Evolutionary conservation across 345 rosid species (phyloP).

Genomic region (Pistacia vera): DNA sequence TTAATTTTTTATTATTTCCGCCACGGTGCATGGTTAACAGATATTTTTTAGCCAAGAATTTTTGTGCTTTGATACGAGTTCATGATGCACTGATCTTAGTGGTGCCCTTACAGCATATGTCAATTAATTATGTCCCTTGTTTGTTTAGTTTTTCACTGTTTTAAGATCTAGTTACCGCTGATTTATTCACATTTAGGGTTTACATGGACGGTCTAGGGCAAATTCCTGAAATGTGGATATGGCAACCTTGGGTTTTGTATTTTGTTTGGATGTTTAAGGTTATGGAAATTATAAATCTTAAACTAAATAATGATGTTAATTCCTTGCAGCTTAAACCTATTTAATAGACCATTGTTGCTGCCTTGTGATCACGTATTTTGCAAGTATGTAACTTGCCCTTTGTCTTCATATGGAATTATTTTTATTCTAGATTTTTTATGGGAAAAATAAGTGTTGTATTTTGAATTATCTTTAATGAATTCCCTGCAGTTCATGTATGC

Average conservation of each 20-base stretch:
- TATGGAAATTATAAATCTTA: no score
- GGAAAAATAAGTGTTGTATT: background rate
- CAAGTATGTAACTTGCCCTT: constrained; percentile 42
- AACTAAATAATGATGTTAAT: background rate
- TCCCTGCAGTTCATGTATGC: constrained; percentile 58
- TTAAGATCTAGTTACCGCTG: background rate
- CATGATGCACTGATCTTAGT: no score
- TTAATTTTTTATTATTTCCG: no score
- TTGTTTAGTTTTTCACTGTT: background rate
- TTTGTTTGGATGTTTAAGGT: background rate
- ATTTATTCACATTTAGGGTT: background rate
- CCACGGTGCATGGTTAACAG: no score
- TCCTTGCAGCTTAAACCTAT: constrained; percentile 59
- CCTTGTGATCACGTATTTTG: constrained; percentile 87
- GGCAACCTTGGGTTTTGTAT: background rate
- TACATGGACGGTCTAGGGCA: background rate
- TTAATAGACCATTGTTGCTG: constrained; percentile 61
- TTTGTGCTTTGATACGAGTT: no score
- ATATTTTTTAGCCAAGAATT: no score
- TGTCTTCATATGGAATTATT: background rate
- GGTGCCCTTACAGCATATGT: no score
- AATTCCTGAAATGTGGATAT: background rate
- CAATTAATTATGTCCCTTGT: no score
- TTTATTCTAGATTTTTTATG: background rate
- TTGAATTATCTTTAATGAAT: background rate